These are phyloP conservation scores for Chrysanthemum lavandulifolium DNA, from an alignment of 129 eudicot genomes.

Conservation along the genomic window DNA sequence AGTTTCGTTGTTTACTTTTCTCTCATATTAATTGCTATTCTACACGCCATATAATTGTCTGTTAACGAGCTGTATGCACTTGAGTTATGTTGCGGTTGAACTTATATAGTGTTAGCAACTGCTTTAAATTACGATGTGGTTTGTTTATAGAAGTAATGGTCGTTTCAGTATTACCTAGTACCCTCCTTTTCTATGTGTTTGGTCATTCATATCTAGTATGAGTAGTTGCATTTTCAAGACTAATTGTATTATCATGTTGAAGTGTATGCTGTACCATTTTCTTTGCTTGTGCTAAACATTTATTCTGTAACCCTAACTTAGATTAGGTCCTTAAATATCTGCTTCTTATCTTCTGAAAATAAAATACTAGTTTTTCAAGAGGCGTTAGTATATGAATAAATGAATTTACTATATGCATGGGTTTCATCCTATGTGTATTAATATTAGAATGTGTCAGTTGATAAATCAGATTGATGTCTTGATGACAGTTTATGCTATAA, in stretches of 20 bases:
- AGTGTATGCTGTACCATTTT: too few species aligned
- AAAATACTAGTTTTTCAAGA: neutral
- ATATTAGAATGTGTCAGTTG: neutral
- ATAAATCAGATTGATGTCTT: neutral
- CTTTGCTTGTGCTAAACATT: too few species aligned
- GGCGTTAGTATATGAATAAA: neutral
- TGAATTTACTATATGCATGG: neutral
- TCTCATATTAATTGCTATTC: neutral
- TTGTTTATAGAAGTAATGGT: too few species aligned
- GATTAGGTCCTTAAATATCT: too few species aligned
- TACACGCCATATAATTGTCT: neutral
- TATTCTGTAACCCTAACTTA: too few species aligned
- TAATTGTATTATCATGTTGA: too few species aligned
- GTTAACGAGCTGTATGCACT: too few species aligned
- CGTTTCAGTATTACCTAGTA: too few species aligned
- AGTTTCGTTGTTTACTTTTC: neutral
- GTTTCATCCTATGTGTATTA: neutral
- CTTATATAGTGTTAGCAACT: neutral
- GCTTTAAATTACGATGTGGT: too few species aligned
- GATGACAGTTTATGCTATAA: neutral
- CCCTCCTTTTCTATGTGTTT: too few species aligned
- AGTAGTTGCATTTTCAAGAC: too few species aligned
- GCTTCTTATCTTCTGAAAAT: neutral
- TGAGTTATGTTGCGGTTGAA: conserved; percentile 12
- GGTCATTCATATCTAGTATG: too few species aligned